Base-by-base conservation (phyloP, 2,329 filamentous ascomycete species). In the Onygenales sp. region DNA sequence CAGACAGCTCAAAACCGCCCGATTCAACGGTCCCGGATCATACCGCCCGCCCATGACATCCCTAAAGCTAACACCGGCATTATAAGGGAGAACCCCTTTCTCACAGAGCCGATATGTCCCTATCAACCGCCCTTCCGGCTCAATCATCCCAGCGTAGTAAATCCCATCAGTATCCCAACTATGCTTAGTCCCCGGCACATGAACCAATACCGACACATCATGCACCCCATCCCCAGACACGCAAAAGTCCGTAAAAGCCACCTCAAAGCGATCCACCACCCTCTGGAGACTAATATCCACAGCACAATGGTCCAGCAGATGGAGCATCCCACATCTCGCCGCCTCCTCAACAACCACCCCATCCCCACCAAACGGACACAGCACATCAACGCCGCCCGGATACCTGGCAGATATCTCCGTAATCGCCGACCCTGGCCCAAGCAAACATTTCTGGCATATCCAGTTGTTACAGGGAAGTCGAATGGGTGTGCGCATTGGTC, bases 381-480 rank as follows among this genome's bases (percentile, higher is more conserved):
- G 70, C 61, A 95, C 87, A 0, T 85, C 88, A 60, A 82, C 76
- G 42, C 82, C 73, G 40, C 89, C 80, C 42, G 80, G 82, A 6
- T 83, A 79, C 1, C 78, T 77, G 13, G 82, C 82, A 0, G 88
- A 89, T 67, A 92, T 95, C 2, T 88, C 86, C 54, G 95, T 87
- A 56, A 88, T 82, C 47, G 74, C 74, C 44, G 76, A 67, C 61
- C 85, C 80, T 2, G 83, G 71, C 46, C 80, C 70, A 1, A 90
- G 90, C 1, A 95, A 70, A 68, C 91, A 96, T 49, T 69, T 67
- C 62, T 79, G 83, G 71, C 91, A 96, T 9, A 95, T 69, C 9
- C 84, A 85, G 63, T 85, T 82, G 32, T 90, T 89, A 66, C 91
- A 96, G 4, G 90, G 89, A 4, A 95, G 73, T 0, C 87, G 87